These are phyloP conservation scores for Ilyonectria sp. DNA, from an alignment of 2,329 filamentous ascomycete species.

Conservation along the genomic window DNA sequence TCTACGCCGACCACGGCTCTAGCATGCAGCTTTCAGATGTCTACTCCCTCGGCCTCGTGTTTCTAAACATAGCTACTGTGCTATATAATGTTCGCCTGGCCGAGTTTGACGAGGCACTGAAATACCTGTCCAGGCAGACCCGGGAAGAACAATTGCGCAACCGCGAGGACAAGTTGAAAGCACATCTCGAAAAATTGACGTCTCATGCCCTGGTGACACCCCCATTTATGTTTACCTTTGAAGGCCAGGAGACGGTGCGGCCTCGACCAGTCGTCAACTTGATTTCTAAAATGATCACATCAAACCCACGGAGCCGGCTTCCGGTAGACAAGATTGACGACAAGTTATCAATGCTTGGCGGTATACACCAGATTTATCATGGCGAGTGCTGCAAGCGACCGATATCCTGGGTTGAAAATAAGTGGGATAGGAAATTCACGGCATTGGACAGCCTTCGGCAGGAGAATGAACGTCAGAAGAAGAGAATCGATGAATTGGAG, in stretches of 20 bases:
- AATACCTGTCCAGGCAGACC: conserved; percentile 44
- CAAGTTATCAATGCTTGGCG: conserved; percentile 61
- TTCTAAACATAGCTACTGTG: conserved; percentile 61
- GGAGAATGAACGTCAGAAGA: conserved; percentile 53
- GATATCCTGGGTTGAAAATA: conserved; percentile 54
- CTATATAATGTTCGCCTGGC: conserved; percentile 58
- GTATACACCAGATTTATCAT: conserved; percentile 64
- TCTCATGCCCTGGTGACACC: conserved; percentile 53
- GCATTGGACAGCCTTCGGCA: conserved; percentile 48
- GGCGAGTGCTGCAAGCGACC: conserved; percentile 61
- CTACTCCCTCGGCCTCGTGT: conserved; percentile 64
- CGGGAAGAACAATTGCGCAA: conserved; percentile 52
- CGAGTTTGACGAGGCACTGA: conserved; percentile 58
- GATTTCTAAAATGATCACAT: conserved; percentile 54
- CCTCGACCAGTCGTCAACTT: conserved; percentile 59
- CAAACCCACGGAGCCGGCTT: conserved; percentile 51
- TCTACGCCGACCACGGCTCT: conserved; percentile 54
- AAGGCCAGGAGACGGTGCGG: conserved; percentile 56
- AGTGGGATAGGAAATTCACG: conserved; percentile 55
- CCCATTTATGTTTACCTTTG: conserved; percentile 56
- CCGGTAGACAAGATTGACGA: conserved; percentile 56
- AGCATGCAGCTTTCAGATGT: conserved; percentile 65
- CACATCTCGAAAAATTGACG: conserved; percentile 54
- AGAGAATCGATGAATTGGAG: conserved; percentile 54
- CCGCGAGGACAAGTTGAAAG: conserved; percentile 54